Conservation (phyloP, 768 basidiomycete genomes). For the Steccherinum ochraceum region DNA sequence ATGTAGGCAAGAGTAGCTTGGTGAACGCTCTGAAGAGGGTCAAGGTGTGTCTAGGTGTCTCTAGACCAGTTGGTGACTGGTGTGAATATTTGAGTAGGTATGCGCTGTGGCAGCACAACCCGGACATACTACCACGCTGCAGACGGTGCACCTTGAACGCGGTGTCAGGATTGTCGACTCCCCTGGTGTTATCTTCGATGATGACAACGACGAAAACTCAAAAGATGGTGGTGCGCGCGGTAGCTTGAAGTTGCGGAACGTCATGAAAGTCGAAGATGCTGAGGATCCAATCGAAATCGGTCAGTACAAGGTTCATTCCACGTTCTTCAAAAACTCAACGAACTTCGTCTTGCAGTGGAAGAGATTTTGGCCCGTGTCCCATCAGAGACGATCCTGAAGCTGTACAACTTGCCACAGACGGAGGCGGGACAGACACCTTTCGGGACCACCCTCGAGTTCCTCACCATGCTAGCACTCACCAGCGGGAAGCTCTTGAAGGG, state of each 20-base stretch:
- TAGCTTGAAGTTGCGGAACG: slow-evolving; percentile 77
- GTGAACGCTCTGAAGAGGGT: slow-evolving; percentile 89
- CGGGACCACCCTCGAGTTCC: slow-evolving; percentile 66
- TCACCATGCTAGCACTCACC: slow-evolving; percentile 83
- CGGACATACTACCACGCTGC: slow-evolving; percentile 88
- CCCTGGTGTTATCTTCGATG: slow-evolving; percentile 95
- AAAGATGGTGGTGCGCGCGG: slow-evolving; percentile 32
- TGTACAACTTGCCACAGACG: slow-evolving; percentile 82
- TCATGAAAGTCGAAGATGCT: slow-evolving; percentile 85
- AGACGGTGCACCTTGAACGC: slow-evolving; percentile 88
- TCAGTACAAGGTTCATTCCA: slow-evolving; percentile 22
- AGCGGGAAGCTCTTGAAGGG: slow-evolving; percentile 88
- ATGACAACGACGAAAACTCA: slow-evolving; percentile 46
- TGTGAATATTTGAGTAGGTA: slow-evolving; percentile 40
- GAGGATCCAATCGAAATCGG: slow-evolving; percentile 88
- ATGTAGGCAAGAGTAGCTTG: slow-evolving; percentile 92
- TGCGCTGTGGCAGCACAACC: slow-evolving; percentile 93
- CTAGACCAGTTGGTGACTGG: too few species aligned
- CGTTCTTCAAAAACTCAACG: not conserved
- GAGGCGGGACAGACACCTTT: not conserved
- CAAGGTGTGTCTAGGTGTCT: slow-evolving; percentile 44
- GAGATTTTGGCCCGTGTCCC: slow-evolving; percentile 77
- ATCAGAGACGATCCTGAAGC: slow-evolving; percentile 62
- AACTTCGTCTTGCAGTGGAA: slow-evolving; percentile 51
- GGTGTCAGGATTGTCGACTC: slow-evolving; percentile 92